Conservation (phyloP, 495 filamentous ascomycete species). For the Aspergillus egyptiacus region DNA sequence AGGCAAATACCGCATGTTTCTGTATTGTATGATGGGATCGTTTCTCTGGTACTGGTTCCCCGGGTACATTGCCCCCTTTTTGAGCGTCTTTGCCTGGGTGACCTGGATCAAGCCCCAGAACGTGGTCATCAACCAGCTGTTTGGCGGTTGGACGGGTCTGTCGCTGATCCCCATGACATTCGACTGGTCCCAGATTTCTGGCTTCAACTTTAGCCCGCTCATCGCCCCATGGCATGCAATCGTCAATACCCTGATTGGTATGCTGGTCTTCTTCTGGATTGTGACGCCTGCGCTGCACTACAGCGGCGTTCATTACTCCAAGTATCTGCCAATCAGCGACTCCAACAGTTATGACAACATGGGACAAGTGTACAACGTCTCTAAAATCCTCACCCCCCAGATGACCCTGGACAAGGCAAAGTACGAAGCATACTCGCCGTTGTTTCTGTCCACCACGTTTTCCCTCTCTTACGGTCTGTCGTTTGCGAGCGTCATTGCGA, state of each 20-base stretch:
- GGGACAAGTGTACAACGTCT: constrained; percentile 45
- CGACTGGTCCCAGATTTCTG: constrained; percentile 64
- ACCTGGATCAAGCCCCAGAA: constrained; percentile 49
- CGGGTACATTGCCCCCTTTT: constrained; percentile 41
- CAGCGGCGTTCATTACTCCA: constrained; percentile 42
- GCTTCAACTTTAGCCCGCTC: constrained; percentile 60
- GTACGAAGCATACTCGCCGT: constrained; percentile 53
- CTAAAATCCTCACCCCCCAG: constrained; percentile 45
- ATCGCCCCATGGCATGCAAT: constrained; percentile 65
- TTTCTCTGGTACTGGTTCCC: constrained; percentile 60
- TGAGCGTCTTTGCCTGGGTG: constrained; percentile 42
- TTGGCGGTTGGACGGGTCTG: constrained; percentile 55
- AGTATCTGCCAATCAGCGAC: constrained; percentile 52
- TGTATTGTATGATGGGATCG: constrained; percentile 51
- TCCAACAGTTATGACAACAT: constrained; percentile 55
- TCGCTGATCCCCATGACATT: constrained; percentile 59
- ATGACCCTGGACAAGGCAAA: constrained; percentile 49
- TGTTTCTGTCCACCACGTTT: constrained; percentile 58
- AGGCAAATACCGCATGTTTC: constrained; percentile 59
- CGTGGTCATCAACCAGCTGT: constrained; percentile 49
- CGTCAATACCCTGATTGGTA: constrained; percentile 50
- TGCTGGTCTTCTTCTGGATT: constrained; percentile 50
- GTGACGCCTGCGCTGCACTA: constrained; percentile 49
- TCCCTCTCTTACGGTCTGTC: constrained; percentile 53
- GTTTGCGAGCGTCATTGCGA: constrained; percentile 52